Percentiles rank a stretch among this genome's conserved stretches.
These are phyloP conservation scores for Emydomyces testavorans DNA, from an alignment of 2,329 filamentous ascomycete genomes.

Conservation along the genomic window DNA sequence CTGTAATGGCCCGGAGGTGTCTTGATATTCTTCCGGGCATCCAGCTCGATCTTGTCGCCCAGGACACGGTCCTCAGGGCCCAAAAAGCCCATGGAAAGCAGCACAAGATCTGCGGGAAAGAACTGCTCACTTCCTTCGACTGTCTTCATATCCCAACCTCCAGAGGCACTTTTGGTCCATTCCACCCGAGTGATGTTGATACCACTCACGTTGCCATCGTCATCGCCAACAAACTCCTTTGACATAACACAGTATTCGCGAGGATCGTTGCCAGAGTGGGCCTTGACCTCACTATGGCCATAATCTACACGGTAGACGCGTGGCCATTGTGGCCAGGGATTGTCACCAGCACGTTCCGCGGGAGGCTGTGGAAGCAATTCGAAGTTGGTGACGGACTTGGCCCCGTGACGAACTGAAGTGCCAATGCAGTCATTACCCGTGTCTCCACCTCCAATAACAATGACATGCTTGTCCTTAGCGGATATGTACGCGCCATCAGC, in stretches of 20 bases:
- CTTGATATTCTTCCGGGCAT: constrained; percentile 91
- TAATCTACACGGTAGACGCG: constrained; percentile 98
- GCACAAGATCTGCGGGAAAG: constrained; percentile 89
- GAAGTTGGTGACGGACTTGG: constrained; percentile 93
- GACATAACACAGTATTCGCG: constrained; percentile 98
- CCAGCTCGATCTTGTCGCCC: constrained; percentile 79
- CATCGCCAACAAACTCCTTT: constrained; percentile 88
- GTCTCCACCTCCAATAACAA: constrained; percentile 95
- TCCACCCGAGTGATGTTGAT: constrained; percentile 94
- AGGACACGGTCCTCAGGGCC: constrained; percentile 83
- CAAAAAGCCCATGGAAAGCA: constrained; percentile 94
- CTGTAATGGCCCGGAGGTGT: constrained; percentile 75
- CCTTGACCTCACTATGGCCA: constrained; percentile 88
- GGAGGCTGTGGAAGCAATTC: constrained; percentile 89
- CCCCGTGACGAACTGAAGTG: constrained; percentile 87
- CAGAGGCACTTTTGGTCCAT: constrained; percentile 80
- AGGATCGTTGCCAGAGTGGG: constrained; percentile 90
- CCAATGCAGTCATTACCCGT: constrained; percentile 97
- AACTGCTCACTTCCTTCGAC: constrained; percentile 85
- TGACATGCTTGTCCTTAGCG: constrained; percentile 87
- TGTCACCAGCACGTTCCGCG: constrained; percentile 78
- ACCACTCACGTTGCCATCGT: constrained; percentile 75
- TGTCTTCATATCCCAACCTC: constrained; percentile 98
- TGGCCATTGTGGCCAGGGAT: constrained; percentile 98
- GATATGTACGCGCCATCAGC: constrained; percentile 78